Base-by-base conservation (phyloP, 352 stramenopile species). In the Globisporangium spinosum region DNA sequence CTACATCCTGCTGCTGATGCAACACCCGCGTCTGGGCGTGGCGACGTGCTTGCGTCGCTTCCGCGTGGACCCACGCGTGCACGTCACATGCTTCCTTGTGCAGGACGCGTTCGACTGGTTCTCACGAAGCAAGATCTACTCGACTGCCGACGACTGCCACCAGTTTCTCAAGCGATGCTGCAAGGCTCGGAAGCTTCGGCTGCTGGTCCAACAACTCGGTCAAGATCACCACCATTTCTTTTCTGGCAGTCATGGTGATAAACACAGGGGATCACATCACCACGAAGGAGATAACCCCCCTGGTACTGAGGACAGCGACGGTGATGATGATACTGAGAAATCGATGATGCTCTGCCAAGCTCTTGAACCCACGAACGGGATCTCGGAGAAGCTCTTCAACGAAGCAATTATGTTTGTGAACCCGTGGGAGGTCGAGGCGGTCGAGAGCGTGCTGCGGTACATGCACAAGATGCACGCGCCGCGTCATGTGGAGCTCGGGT, bases 391-490 rank as follows among this genome's bases (percentile, higher is more conserved):
- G 4, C 67, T 75, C 20, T 72, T 68, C 38, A 61, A 79, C 54
- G 77, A 93, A 58, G 80, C 84, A 17, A 89, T 95, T 70, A 90
- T 91, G 80, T 93, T 95, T 72, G 87, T 95, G 22, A 75, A 90
- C 58, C 82, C 83, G 20, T 95, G 87, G 87, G 85, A 95, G 75
- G 78, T 91, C 57, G 87, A 95, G 45, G 87, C 87, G 1, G 76
- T 87, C 43, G 64, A 62, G 62, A 95, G 87, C 68, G 73, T 84
- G 13, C 72, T 74, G 9, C 72, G 67, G 2, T 93, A 91, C 59
- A 89, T 95, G 77, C 79, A 93, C 62, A 74, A 74, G 53, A 66
- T 65, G 47, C 58, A 76, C 17, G 58, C 70, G 22, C 74, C 83
- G 23, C 61, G 82, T 0, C 81, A 89, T 54, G 71, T 95, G 5